A percentile compares a stretch with the other conserved stretches of the same genome.
Conservation (phyloP, 1,284 basidiomycete species). For the Ganoderma lucidum region DNA sequence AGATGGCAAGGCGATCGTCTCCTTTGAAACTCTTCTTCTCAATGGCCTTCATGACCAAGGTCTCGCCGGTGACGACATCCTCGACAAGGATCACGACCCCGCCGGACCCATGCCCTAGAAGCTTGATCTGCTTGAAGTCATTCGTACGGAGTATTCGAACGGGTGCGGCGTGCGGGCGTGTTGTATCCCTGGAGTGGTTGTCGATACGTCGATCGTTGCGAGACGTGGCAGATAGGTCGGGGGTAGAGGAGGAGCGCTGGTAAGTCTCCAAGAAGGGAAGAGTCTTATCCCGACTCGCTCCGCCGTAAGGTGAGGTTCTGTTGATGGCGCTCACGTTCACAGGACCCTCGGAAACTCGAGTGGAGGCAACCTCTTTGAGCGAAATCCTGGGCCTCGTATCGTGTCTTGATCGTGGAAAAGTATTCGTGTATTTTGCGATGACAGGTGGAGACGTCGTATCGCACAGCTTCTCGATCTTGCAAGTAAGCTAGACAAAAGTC, state of each 20-base stretch:
- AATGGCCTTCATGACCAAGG: not conserved
- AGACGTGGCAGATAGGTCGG: not conserved
- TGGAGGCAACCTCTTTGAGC: not conserved
- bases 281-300: not conserved
- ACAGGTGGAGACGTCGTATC: not conserved
- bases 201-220: not conserved
- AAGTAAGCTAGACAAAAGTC: not conserved
- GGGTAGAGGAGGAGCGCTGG: not conserved
- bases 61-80: not conserved
- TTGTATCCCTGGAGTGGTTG: not conserved
- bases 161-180: not conserved
- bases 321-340: not conserved
- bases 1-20: not conserved
- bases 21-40: conserved; percentile 1
- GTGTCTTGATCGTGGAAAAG: not conserved
- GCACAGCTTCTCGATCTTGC: conserved; percentile 4
- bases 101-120: not conserved
- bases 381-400: not conserved
- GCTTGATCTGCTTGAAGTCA: conserved; percentile 6
- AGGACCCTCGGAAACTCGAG: not conserved
- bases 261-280: not conserved
- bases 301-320: not conserved
- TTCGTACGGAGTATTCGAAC: not conserved
- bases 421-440: not conserved
- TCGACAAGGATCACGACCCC: not conserved